Evolutionary conservation across 2,329 filamentous ascomycete genomes (phyloP), one percentile per base, ranked within the genome.

Genomic region (Colletotrichum shisoi): DNA sequence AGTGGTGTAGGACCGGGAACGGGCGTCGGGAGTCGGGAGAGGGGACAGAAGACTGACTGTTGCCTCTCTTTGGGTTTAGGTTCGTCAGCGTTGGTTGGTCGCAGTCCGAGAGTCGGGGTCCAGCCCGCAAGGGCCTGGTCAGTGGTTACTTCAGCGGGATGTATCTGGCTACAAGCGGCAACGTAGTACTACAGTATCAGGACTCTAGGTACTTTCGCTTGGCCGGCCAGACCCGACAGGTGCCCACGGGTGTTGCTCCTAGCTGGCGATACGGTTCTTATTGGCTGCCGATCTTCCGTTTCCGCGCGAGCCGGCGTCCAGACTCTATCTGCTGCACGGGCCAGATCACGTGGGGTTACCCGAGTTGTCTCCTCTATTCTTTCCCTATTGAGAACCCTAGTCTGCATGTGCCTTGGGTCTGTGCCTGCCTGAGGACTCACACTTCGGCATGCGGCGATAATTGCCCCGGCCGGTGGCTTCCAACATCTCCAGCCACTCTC

Each of bases 291-390:
- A 37, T 44, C 19, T 45, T 31, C 39, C 44, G 9, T 56, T 49
- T 34, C 60, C 60, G 39, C n/a, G 46, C 13, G 46, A 54, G 51
- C 53, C 64, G 53, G 39, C 21, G 42, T 19, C 48, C 46, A 59
- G 13, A 31, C 31, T 34, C 31, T 34, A 34, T 9, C 31, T 27
- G 37, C 19, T 9, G 61, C 54, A 64, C 61, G 44, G 61, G 49
- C 24, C 61, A 19, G 11, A 59, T 67, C 64, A 67, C 64, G 64
- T 67, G 64, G 61, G 12, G 15, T 34, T 34, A 34, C 31, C 37
- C 6, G 19, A 37, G 24, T 31, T 44, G n/a, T 24, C 27, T 31
- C 12, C 19, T n/a, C 21, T 24, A 24, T 37, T 19, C 44, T 9
- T 45, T 31, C 37, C 19, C 27, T 31, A 31, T 46, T n/a, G 17